A percentile compares a stretch with the other conserved stretches of the same genome.
phyloP scores from a whole-genome alignment of 306 rosid genomes.

The Medicago truncatula region MtrunA17r5.0-ANR NC_053043.1:44444001-44444500 shows the following conservation, averaged over 20 bases:
- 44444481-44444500: no score
- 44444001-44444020: neutral
- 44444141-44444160: conserved; percentile 19
- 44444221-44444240: neutral
- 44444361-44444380: no score
- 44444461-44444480: no score
- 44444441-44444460: no score
- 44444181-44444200: conserved; percentile 32
- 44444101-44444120: conserved; percentile 35
- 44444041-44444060: neutral
- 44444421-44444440: no score
- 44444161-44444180: conserved; percentile 14
- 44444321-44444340: neutral
- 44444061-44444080: conserved; percentile 36
- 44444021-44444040: neutral
- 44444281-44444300: neutral
- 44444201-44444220: neutral
- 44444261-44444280: conserved; percentile 30
- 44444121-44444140: conserved; percentile 34
- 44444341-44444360: no score
- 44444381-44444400: no score
- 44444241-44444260: conserved; percentile 13
- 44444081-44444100: conserved; percentile 36
- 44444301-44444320: neutral
- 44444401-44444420: no score